phyloP scores from a whole-genome alignment of 1,139 yeast species.

The Tardiomyces digboiensis region DNA sequence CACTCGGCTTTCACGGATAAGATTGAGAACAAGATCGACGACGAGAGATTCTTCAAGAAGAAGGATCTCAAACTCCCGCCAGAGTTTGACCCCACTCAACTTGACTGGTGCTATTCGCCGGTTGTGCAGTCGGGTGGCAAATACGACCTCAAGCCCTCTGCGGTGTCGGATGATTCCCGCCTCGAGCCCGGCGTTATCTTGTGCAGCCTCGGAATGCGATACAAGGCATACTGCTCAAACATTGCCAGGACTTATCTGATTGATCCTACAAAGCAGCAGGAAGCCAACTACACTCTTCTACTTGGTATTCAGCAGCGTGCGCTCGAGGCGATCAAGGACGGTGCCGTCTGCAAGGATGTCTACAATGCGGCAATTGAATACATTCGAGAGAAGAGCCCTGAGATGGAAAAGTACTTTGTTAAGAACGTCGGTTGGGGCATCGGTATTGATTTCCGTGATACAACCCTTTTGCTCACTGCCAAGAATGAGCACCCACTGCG shows the following conservation, averaged over 20 bases:
- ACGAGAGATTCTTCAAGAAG: slow-evolving; percentile 53
- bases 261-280: slow-evolving; percentile 79
- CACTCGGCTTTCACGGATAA: slow-evolving; percentile 67
- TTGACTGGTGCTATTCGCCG: slow-evolving; percentile 96
- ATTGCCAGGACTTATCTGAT: slow-evolving; percentile 82
- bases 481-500: slow-evolving; percentile 54
- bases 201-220: slow-evolving; percentile 79
- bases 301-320: slow-evolving; percentile 53
- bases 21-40: slow-evolving; percentile 77
- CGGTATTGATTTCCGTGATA: slow-evolving; percentile 87
- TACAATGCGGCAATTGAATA: slow-evolving; percentile 54
- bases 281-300: slow-evolving; percentile 68
- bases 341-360: slow-evolving; percentile 54
- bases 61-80: slow-evolving; percentile 39
- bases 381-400: slow-evolving; percentile 48
- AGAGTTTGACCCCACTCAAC: slow-evolving; percentile 64
- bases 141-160: slow-evolving; percentile 80
- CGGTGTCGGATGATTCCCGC: slow-evolving; percentile 57
- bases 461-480: slow-evolving; percentile 59
- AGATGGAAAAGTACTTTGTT: slow-evolving; percentile 53
- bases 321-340: slow-evolving; percentile 56
- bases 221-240: slow-evolving; percentile 84
- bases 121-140: slow-evolving; percentile 84
- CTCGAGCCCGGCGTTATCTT: slow-evolving; percentile 74
- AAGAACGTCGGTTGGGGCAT: slow-evolving; percentile 85